These are phyloP conservation scores for Bauhinia variegata DNA, from an alignment of 306 rosid species.

Conservation along the genomic window DNA sequence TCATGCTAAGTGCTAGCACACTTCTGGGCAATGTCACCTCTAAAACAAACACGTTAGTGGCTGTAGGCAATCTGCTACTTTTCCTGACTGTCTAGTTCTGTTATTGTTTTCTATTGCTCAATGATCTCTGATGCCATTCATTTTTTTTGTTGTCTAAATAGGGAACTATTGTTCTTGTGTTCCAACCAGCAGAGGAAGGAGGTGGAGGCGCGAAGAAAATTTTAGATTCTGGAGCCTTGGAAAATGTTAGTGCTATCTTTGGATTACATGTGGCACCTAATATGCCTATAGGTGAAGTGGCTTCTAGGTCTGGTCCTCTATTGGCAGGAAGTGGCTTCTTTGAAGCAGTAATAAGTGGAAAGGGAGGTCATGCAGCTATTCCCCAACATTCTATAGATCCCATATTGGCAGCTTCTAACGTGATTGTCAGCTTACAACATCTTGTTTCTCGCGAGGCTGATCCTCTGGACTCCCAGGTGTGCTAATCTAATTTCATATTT, in stretches of 20 bases:
- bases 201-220: constrained; percentile 77
- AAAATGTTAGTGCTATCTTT: constrained; percentile 78
- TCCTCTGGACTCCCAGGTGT: constrained; percentile 87
- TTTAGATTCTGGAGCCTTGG: constrained; percentile 61
- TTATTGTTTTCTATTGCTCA: constrained; percentile 28
- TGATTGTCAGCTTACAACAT: constrained; percentile 79
- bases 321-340: constrained; percentile 76
- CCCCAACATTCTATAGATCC: constrained; percentile 88
- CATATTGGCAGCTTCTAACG: constrained; percentile 82
- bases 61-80: constrained; percentile 11
- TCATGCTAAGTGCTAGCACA: no score
- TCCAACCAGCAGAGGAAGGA: constrained; percentile 98
- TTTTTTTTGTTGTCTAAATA: constrained; percentile 34
- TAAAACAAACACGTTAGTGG: no score
- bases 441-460: constrained; percentile 90
- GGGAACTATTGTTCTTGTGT: constrained; percentile 91
- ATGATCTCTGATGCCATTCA: constrained; percentile 10
- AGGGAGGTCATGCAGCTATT: constrained; percentile 93
- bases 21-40: no score
- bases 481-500: background rate
- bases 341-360: constrained; percentile 80
- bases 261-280: constrained; percentile 63
- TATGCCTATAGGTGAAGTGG: constrained; percentile 62
- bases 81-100: background rate
- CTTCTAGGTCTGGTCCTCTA: constrained; percentile 64